phyloP scores from a whole-genome alignment of 768 basidiomycete species.

The Panellus pusillus region DNA sequence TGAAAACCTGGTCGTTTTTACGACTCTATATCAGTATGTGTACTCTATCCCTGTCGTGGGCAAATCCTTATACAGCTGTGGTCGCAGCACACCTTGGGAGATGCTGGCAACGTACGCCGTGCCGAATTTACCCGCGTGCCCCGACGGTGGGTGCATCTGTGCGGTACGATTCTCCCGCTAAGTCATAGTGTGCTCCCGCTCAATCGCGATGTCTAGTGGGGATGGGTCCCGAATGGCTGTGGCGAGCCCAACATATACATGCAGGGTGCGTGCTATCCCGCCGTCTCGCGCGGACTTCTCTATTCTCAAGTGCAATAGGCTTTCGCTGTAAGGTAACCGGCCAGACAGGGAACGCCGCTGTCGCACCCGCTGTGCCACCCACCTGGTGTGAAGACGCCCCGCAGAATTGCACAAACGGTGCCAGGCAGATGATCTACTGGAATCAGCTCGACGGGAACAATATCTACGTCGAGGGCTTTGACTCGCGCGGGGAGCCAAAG shows the following conservation, averaged over 20 bases:
- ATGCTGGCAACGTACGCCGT: slow-evolving; percentile 42
- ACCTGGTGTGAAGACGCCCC: slow-evolving; percentile 43
- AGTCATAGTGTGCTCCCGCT: neutral
- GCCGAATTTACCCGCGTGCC: slow-evolving; percentile 45
- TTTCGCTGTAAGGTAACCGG: slow-evolving; percentile 41
- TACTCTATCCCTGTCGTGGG: neutral
- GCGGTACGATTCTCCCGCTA: slow-evolving; percentile 31
- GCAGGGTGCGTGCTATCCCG: slow-evolving; percentile 22
- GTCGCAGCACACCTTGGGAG: slow-evolving; percentile 42
- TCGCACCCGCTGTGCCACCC: slow-evolving; percentile 33
- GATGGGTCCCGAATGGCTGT: slow-evolving; percentile 40
- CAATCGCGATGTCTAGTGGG: slow-evolving; percentile 33
- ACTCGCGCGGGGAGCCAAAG: slow-evolving; percentile 44
- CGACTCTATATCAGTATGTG: slow-evolving; percentile 38
- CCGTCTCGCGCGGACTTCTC: neutral
- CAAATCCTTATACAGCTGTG: neutral
- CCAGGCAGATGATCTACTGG: slow-evolving; percentile 48
- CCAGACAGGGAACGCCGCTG: slow-evolving; percentile 27
- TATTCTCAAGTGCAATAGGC: neutral
- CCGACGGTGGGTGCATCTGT: slow-evolving; percentile 43
- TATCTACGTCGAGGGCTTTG: slow-evolving; percentile 38
- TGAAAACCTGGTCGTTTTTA: slow-evolving; percentile 46
- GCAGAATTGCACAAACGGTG: slow-evolving; percentile 34
- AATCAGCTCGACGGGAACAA: slow-evolving; percentile 45
- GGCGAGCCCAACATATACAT: slow-evolving; percentile 50